Conservation (phyloP, 2,329 filamentous ascomycete genomes). For the Furcasterigmium furcatum region DNA sequence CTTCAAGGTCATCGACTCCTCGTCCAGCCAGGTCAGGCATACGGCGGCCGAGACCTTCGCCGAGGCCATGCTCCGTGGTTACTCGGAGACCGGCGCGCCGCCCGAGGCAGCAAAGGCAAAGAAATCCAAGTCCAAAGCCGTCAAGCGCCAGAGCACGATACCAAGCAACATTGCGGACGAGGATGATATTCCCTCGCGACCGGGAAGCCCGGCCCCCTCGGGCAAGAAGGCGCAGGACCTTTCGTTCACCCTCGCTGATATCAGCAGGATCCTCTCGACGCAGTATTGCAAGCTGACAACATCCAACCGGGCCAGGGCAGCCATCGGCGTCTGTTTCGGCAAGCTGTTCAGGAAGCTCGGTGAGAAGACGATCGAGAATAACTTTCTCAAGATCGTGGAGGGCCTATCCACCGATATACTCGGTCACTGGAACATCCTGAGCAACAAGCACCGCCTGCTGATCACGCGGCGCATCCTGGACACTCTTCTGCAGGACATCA, state of each 20-base stretch:
- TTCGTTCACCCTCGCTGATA: conserved; percentile 70
- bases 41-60: conserved; percentile 84
- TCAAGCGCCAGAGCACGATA: conserved; percentile 57
- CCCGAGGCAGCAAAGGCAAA: conserved; percentile 52
- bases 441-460: conserved; percentile 85
- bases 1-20: conserved; percentile 83
- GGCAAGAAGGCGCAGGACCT: conserved; percentile 69
- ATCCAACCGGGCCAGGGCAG: conserved; percentile 76
- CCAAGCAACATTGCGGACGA: conserved; percentile 65
- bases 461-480: conserved; percentile 82
- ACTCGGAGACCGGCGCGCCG: conserved; percentile 57
- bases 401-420: conserved; percentile 80
- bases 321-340: conserved; percentile 83
- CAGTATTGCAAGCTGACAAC: conserved; percentile 80
- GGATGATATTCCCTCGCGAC: conserved; percentile 64
- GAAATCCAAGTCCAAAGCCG: conserved; percentile 59
- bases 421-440: conserved; percentile 69
- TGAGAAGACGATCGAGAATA: conserved; percentile 76
- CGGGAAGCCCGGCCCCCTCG: conserved; percentile 70
- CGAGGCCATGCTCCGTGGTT: conserved; percentile 76
- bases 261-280: conserved; percentile 73
- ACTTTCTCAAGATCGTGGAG: conserved; percentile 78
- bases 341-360: conserved; percentile 76
- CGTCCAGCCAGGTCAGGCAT: conserved; percentile 72
- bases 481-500: conserved; percentile 77